Percentiles rank a stretch among this genome's conserved stretches.
These are phyloP conservation scores for Beauveria scarabaeidicola DNA, from an alignment of 2,329 filamentous ascomycete species.

Conservation along the genomic window DNA sequence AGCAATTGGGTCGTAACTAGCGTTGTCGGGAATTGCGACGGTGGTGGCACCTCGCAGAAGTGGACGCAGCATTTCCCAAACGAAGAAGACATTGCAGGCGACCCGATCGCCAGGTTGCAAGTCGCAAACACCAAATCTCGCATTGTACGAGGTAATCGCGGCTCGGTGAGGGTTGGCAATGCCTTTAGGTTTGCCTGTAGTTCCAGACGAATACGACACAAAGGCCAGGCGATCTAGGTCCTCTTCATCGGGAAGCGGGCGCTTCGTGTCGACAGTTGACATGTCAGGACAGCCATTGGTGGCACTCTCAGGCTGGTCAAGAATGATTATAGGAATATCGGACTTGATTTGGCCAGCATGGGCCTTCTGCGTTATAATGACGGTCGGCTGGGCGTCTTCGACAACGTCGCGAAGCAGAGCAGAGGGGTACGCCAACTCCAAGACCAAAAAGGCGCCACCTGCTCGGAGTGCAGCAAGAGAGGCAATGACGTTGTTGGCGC, in stretches of 20 bases:
- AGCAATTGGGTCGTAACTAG: slow-evolving; percentile 67
- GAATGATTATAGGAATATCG: slow-evolving; percentile 52
- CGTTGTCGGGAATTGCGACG: slow-evolving; percentile 64
- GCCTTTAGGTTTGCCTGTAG: slow-evolving; percentile 71
- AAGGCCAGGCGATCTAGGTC: slow-evolving; percentile 69
- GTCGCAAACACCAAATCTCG: slow-evolving; percentile 63
- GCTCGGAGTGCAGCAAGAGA: slow-evolving; percentile 70
- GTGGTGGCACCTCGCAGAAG: slow-evolving; percentile 69
- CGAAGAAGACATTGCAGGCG: slow-evolving; percentile 82
- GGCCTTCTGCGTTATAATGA: slow-evolving; percentile 59
- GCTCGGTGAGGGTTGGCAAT: slow-evolving; percentile 73
- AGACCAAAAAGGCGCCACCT: slow-evolving; percentile 70
- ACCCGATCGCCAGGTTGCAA: slow-evolving; percentile 64
- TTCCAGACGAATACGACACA: slow-evolving; percentile 73
- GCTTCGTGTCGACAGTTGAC: slow-evolving; percentile 30
- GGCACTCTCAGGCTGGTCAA: slow-evolving; percentile 41
- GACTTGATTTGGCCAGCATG: slow-evolving; percentile 59
- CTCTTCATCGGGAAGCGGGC: slow-evolving; percentile 50
- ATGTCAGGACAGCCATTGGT: slow-evolving; percentile 19
- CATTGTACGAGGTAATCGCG: slow-evolving; percentile 63
- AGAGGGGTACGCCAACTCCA: slow-evolving; percentile 71
- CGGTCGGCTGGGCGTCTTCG: slow-evolving; percentile 62
- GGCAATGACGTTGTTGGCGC: slow-evolving; percentile 70
- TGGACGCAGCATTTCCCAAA: slow-evolving; percentile 77
- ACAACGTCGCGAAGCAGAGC: slow-evolving; percentile 67